A percentile compares a stretch with the other conserved stretches of the same genome.
These are phyloP conservation scores for Fusarium verticillioides DNA, from an alignment of 2,329 filamentous ascomycete genomes.

Conservation along the genomic window DNA sequence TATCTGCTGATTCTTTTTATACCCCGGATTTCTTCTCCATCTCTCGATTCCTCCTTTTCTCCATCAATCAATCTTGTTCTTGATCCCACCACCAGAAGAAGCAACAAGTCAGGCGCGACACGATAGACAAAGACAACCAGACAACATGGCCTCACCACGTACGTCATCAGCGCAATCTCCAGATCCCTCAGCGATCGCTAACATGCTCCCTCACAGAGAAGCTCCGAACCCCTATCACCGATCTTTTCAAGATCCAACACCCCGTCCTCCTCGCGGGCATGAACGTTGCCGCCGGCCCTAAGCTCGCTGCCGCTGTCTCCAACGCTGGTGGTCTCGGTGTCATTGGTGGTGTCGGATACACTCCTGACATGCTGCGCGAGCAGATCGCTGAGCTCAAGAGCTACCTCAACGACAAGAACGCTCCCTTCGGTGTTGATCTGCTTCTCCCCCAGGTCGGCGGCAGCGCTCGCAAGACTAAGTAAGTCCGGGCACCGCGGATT, in stretches of 20 bases:
- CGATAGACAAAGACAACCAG: conserved; percentile 11
- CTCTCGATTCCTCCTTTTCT: background rate
- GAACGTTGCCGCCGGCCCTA: conserved; percentile 98
- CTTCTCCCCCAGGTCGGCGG: conserved; percentile 95
- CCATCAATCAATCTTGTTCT: conserved; percentile 2
- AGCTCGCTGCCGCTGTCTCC: conserved; percentile 94
- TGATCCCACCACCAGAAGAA: background rate
- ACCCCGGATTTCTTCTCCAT: conserved; percentile 15
- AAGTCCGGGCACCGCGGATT: conserved; percentile 41
- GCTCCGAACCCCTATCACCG: conserved; percentile 91
- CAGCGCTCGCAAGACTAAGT: conserved; percentile 93
- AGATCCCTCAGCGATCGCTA: conserved; percentile 13
- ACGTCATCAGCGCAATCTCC: conserved; percentile 54
- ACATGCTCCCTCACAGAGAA: conserved; percentile 47
- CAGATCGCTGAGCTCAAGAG: conserved; percentile 95
- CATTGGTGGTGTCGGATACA: conserved; percentile 95
- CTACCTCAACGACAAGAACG: conserved; percentile 88
- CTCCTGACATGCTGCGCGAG: conserved; percentile 94
- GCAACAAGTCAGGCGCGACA: conserved; percentile 24
- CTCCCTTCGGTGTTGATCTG: conserved; percentile 94
- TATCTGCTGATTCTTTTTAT: conserved; percentile 41
- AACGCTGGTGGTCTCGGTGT: conserved; percentile 97
- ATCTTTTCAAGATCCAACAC: conserved; percentile 98
- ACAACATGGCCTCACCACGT: conserved; percentile 83
- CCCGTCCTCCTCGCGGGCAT: conserved; percentile 96